Evolutionary conservation across 345 rosid genomes (phyloP).

Genomic region (Populus deltoides): DNA sequence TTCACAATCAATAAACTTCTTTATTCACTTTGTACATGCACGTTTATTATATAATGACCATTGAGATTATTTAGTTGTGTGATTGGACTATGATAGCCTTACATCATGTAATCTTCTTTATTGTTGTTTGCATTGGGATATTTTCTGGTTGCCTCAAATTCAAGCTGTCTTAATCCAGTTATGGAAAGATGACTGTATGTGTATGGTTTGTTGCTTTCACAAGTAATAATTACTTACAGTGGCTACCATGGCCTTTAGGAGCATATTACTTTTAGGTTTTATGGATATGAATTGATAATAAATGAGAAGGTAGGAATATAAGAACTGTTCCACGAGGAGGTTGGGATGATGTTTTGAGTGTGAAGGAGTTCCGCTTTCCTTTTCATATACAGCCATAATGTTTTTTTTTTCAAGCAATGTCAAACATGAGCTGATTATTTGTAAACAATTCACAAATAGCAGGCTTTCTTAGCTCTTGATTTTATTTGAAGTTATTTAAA

Average conservation of each 20-base stretch:
- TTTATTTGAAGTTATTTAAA: neutral
- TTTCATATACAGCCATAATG: no score
- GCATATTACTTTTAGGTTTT: neutral
- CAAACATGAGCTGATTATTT: neutral
- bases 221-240: neutral
- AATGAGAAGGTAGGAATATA: neutral
- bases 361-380: neutral
- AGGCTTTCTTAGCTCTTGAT: neutral
- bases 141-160: neutral
- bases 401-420: neutral
- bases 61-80: neutral
- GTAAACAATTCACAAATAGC: neutral
- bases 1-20: neutral
- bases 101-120: neutral
- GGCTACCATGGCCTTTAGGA: neutral
- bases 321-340: no score
- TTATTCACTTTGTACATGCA: neutral
- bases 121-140: neutral
- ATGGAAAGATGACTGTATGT: neutral
- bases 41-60: neutral
- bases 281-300: neutral
- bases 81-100: neutral
- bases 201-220: neutral
- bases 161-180: neutral
- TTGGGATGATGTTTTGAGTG: neutral